These are phyloP conservation scores for Fraxinus anomala DNA, from an alignment of 257 asterid genomes.

Conservation along the genomic window DNA sequence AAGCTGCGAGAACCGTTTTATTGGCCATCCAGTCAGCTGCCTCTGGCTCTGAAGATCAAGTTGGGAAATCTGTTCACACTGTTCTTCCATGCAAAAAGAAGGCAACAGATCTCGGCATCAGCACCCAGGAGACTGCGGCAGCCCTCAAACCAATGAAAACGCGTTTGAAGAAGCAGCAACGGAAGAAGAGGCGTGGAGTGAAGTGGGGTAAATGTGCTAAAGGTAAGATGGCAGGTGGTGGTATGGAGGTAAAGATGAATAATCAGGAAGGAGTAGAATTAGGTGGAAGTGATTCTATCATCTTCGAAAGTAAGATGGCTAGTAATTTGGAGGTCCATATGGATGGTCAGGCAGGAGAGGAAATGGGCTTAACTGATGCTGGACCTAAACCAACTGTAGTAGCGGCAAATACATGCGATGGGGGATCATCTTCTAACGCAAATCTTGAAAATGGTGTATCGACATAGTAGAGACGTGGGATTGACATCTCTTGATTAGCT, in stretches of 20 bases:
- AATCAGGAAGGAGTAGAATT: slow-evolving; percentile 27
- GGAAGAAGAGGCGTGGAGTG: slow-evolving; percentile 40
- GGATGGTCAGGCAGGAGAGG: slow-evolving; percentile 15
- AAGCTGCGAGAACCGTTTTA: slow-evolving; percentile 96
- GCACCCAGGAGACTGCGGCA: slow-evolving; percentile 55
- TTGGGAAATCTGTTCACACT: slow-evolving; percentile 52
- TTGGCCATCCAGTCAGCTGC: slow-evolving; percentile 70
- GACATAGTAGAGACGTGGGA: slow-evolving; percentile 13
- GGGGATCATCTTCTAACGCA: background rate
- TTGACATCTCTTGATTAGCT: slow-evolving; percentile 12
- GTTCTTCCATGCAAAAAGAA: slow-evolving; percentile 73
- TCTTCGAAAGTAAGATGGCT: slow-evolving; percentile 13
- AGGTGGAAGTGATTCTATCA: slow-evolving; percentile 17
- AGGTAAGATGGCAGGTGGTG: slow-evolving; percentile 19
- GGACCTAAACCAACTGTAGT: background rate
- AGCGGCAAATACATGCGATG: background rate
- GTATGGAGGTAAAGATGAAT: slow-evolving; percentile 26
- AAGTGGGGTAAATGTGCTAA: slow-evolving; percentile 23
- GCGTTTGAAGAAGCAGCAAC: slow-evolving; percentile 48
- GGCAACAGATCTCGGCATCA: slow-evolving; percentile 49
- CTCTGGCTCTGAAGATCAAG: slow-evolving; percentile 35
- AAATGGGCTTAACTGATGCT: slow-evolving; percentile 8
- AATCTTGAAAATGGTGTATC: slow-evolving; percentile 18
- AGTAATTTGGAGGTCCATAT: slow-evolving; percentile 16
- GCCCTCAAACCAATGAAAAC: slow-evolving; percentile 65